Conservation (phyloP, 257 asterid species). For the Galeopsis tetrahit region DNA sequence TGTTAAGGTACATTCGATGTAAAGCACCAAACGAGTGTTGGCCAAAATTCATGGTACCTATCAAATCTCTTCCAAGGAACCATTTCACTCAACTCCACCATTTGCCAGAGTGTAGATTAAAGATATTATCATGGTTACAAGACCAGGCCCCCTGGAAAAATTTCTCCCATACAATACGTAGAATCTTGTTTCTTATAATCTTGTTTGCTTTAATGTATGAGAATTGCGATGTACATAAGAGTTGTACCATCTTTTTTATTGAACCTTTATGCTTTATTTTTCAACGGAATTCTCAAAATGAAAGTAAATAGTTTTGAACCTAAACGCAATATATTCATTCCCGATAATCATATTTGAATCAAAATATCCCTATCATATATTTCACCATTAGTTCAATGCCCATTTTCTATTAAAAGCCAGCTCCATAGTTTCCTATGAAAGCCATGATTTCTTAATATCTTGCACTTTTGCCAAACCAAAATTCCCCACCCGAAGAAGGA, state of each 20-base stretch:
- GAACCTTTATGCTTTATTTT: background rate
- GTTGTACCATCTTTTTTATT: background rate
- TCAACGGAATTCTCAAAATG: background rate
- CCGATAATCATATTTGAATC: background rate
- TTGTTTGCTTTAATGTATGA: background rate
- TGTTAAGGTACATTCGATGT: conserved; percentile 79
- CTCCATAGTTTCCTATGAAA: background rate
- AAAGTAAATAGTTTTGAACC: background rate
- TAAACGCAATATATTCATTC: background rate
- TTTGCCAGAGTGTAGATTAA: conserved; percentile 84
- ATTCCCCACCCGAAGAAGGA: background rate
- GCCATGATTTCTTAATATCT: background rate
- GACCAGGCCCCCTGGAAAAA: conserved; percentile 68
- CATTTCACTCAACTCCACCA: conserved; percentile 89
- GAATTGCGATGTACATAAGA: background rate
- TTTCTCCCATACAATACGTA: background rate
- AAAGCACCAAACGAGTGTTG: conserved; percentile 76
- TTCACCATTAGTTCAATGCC: background rate
- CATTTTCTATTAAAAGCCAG: background rate
- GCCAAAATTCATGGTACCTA: conserved; percentile 78
- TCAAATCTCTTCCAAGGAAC: conserved; percentile 76
- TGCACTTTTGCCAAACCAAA: background rate
- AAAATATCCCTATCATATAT: background rate
- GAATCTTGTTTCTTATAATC: background rate
- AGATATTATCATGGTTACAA: conserved; percentile 47